Conservation (phyloP, 257 asterid species). For the Solanum chiquidenum region DNA sequence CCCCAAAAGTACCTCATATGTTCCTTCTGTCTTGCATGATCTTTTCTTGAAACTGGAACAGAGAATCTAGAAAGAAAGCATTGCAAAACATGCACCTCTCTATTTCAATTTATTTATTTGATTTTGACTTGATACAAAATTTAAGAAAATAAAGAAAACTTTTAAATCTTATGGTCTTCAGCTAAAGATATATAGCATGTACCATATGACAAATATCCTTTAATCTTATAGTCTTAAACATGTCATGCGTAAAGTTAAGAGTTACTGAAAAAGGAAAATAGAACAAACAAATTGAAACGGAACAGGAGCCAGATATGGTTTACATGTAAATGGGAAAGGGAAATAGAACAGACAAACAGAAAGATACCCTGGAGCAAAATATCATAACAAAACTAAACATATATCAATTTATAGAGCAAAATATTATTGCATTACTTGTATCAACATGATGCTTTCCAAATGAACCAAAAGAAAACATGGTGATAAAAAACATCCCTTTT, state of each 20-base stretch:
- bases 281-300: not conserved
- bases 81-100: not conserved
- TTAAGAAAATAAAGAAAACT: too few species aligned
- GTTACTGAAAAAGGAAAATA: not conserved
- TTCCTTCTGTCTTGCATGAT: not conserved
- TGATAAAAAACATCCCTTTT: not conserved
- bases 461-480: not conserved
- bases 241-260: not conserved
- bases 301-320: not conserved
- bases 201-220: too few species aligned
- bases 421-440: not conserved
- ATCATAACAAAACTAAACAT: not conserved
- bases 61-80: not conserved
- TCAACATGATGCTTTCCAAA: not conserved
- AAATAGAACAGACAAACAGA: not conserved
- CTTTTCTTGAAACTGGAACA: not conserved
- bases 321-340: not conserved
- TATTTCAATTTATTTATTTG: too few species aligned
- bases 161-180: accelerated
- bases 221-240: not conserved
- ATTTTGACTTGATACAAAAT: too few species aligned
- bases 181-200: too few species aligned
- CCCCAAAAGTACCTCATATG: too few species aligned
- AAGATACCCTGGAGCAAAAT: not conserved
- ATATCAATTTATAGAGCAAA: not conserved